Evolutionary conservation across 2,329 filamentous ascomycete genomes (phyloP), one percentile per base, ranked within the genome.

Genomic region (Fusarium nurragi): DNA sequence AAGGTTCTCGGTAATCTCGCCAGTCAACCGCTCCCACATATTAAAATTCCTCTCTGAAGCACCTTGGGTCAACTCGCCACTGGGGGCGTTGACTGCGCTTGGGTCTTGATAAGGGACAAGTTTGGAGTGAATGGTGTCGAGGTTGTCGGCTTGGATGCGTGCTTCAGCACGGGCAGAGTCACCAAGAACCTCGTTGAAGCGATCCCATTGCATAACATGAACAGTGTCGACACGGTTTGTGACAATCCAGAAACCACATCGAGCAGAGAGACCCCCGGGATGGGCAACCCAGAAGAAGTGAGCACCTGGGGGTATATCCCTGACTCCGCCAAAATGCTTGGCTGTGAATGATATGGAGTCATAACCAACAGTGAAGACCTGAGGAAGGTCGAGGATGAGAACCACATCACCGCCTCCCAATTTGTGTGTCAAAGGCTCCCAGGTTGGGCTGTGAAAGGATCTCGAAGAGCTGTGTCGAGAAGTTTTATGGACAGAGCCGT

Each of bases 211-310:
- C 69, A 84, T 79, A 25, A 85, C 78, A 54, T 81, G 79, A 19
- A 81, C 76, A 6, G 70, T 72, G 14, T 77, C 67, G 5, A 60
- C 60, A 12, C 73, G 68, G 2, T 73, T 74, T 1, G 79, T 78
- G 39, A 80, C 73, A 52, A 88, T 78, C 86, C 86, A 89, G 70
- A 84, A 87, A 6, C 85, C 87, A 52, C 79, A 83, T 5, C 87
- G 81, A 26, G 80, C 74, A 3, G 84, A 84, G 18, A 80, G 77
- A 18, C 78, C 77, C 3, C 77, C 77, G 0, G 80, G 78, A 21
- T 84, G 79, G 3, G 86, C 79, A 25, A 84, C 80, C 86, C 86
- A 89, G 55, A 88, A 77, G 57, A 89, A 83, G 70, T 89, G 87
- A 14, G 82, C 73, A 0, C 87, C 87, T 0, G 77, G 70, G 0